Evolutionary conservation across 2,329 filamentous ascomycete genomes (phyloP), one percentile per base, ranked within the genome.

Genomic region (Sarocladium oryzae): DNA sequence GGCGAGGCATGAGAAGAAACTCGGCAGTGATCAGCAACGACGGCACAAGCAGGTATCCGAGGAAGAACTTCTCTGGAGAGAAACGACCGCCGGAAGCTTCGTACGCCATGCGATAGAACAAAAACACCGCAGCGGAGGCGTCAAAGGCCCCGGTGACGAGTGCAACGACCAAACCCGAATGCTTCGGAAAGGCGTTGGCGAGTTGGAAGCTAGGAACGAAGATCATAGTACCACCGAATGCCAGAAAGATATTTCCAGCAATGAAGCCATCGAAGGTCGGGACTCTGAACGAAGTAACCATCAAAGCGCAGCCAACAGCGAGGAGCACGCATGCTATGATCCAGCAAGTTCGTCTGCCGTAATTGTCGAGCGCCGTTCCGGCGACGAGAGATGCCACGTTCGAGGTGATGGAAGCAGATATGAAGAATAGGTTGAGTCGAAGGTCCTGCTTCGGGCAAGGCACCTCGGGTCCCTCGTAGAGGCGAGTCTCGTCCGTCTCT

Each of bases 351-450:
- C 86, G 79, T 13, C 90, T 89, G 1, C 90, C 90, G 61, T 81
- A 90, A 54, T 82, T 78, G 68, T 96, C 90, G 15, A 96, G 77
- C 24, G 95, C 85, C 2, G 88, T 86, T 30, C 90, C 90, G 2
- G 95, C 83, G 1, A 90, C 86, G 7, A 96, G 74, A 4, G 89
- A 89, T 23, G 82, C 87, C 11, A 95, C 85, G 59, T 95, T 96
- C 18, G 89, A 93, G 3, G 81, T 86, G 10, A 95, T 89, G 9
- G 89, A 90, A 2, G 89, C 89, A 13, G 89, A 77, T 3, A 90
- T 93, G 71, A 96, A 96, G 84, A 95, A 92, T 52, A 95, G 71
- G 62, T 95, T 95, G 50, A 95, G 74, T 51, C 75, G 75, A 51
- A 82, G 78, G 10, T 64, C 61, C 24, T 64, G 63, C 60, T 81